Conservation (phyloP, 2,329 filamentous ascomycete genomes). For the Tolypocladium sp. region DNA sequence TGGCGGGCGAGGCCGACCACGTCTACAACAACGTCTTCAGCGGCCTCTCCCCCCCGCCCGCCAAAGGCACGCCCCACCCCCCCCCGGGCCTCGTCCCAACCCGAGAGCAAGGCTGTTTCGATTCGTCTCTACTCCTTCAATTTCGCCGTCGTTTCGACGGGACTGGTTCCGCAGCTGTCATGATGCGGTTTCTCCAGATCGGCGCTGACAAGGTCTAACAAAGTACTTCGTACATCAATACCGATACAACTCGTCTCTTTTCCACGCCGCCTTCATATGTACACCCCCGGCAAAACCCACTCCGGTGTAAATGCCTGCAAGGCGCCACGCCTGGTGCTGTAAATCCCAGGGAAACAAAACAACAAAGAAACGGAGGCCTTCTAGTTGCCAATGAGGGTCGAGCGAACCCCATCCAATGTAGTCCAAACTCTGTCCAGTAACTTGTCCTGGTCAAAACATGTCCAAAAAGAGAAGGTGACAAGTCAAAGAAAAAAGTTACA, state of each 20-base stretch:
- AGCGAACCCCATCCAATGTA: background rate
- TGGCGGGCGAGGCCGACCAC: too few relatives aligned
- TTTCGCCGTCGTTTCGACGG: background rate
- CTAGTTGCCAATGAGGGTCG: background rate
- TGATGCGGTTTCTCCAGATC: background rate
- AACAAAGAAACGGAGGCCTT: background rate
- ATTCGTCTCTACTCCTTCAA: background rate
- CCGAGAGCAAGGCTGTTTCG: background rate
- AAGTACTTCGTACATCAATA: background rate
- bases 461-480: background rate
- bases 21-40: too few relatives aligned
- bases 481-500: background rate
- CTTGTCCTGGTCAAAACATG: background rate
- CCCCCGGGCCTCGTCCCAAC: background rate
- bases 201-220: background rate
- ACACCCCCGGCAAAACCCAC: background rate
- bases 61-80: too few relatives aligned
- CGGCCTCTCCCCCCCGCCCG: too few relatives aligned
- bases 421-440: background rate
- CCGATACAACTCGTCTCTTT: background rate
- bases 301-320: background rate
- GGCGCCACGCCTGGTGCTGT: slow-evolving; percentile 4
- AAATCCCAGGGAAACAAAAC: slow-evolving; percentile 1
- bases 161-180: background rate
- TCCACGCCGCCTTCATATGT: background rate